Conservation (phyloP, 2,329 filamentous ascomycete species). For the Colletotrichum truncatum region DNA sequence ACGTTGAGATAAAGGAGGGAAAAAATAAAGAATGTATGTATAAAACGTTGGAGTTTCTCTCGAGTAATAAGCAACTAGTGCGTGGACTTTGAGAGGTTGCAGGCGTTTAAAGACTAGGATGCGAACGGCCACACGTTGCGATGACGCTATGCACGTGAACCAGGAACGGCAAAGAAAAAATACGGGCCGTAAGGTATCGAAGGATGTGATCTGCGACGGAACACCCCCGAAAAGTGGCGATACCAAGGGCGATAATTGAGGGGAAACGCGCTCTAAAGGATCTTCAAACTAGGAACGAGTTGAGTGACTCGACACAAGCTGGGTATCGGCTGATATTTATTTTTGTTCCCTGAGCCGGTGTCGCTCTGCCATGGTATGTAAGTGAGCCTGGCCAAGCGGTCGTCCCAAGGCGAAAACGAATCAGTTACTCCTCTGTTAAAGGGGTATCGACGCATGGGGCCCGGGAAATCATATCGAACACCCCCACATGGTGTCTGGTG, state of each 20-base stretch:
- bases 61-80: neutral
- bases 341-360: neutral
- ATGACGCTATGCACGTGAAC: constrained; percentile 27
- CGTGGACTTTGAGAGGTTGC: neutral
- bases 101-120: constrained; percentile 3
- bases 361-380: constrained; percentile 9
- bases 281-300: too few relatives aligned
- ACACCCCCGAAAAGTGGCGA: constrained; percentile 9
- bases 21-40: neutral
- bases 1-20: too few relatives aligned
- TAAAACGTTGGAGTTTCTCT: neutral
- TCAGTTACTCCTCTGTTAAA: neutral
- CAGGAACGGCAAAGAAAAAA: neutral
- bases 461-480: constrained; percentile 15
- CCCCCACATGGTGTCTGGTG: constrained; percentile 10
- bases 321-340: constrained; percentile 25
- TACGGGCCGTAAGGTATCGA: constrained; percentile 6
- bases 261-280: too few relatives aligned
- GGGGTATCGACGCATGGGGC: constrained; percentile 12
- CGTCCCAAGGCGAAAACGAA: neutral
- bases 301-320: too few relatives aligned
- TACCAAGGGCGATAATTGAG: constrained; percentile 11
- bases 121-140: neutral
- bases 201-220: constrained; percentile 20
- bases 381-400: constrained; percentile 19